These are phyloP conservation scores for Immersiella caudata DNA, from an alignment of 495 filamentous ascomycete genomes.

Conservation along the genomic window DNA sequence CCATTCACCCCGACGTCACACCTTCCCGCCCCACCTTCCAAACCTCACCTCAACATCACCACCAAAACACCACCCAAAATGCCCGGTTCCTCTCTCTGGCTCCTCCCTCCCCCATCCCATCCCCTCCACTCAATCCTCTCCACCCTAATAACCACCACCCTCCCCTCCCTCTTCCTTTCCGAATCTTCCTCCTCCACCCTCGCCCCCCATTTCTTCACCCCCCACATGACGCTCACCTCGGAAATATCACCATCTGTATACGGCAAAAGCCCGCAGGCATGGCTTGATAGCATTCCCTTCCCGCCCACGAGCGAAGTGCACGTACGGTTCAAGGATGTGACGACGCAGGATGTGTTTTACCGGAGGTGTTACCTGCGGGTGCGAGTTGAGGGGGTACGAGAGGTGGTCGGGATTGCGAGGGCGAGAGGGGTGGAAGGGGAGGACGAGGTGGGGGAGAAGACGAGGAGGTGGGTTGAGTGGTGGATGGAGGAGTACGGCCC, in stretches of 20 bases:
- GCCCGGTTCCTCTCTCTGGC: slow-evolving; percentile 35
- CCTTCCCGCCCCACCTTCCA: background rate
- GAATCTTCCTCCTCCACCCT: slow-evolving; percentile 22
- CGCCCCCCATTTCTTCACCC: slow-evolving; percentile 30
- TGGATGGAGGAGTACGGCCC: slow-evolving; percentile 34
- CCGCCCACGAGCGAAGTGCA: slow-evolving; percentile 9
- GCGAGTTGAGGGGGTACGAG: slow-evolving; percentile 23
- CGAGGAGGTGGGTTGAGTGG: slow-evolving; percentile 31
- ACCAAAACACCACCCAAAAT: slow-evolving; percentile 3
- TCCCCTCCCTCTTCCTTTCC: slow-evolving; percentile 31
- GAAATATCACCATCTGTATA: slow-evolving; percentile 28
- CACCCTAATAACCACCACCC: slow-evolving; percentile 29
- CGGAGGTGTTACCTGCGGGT: slow-evolving; percentile 37
- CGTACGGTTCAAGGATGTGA: slow-evolving; percentile 28
- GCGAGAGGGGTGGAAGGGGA: slow-evolving; percentile 28
- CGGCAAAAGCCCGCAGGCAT: slow-evolving; percentile 28
- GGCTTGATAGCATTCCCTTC: slow-evolving; percentile 31
- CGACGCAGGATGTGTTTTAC: slow-evolving; percentile 32
- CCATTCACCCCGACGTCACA: background rate
- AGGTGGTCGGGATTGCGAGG: slow-evolving; percentile 29
- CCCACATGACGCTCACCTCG: slow-evolving; percentile 39
- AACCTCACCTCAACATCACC: background rate
- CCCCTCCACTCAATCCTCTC: slow-evolving; percentile 29
- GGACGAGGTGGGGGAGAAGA: slow-evolving; percentile 22
- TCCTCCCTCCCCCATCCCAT: slow-evolving; percentile 32